These are phyloP conservation scores for Cyberlindnera nakhonratchasimensis DNA, from an alignment of 805 yeast species.

Conservation along the genomic window DNA sequence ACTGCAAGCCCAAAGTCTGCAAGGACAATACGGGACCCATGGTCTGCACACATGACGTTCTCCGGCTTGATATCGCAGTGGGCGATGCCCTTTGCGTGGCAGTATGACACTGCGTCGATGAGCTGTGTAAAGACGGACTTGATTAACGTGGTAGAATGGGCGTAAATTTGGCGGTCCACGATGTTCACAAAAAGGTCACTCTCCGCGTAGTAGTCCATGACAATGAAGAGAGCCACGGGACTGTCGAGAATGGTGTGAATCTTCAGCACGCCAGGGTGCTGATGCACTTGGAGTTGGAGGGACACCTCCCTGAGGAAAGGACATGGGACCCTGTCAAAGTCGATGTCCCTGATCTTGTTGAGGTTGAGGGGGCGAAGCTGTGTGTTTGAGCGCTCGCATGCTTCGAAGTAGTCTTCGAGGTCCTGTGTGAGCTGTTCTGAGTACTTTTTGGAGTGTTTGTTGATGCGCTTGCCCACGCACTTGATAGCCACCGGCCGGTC, in stretches of 20 bases:
- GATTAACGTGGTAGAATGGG: slow-evolving; percentile 40
- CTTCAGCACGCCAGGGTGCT: slow-evolving; percentile 73
- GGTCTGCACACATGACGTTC: slow-evolving; percentile 66
- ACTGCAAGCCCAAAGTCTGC: slow-evolving; percentile 94
- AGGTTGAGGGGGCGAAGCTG: slow-evolving; percentile 20
- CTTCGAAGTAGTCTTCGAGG: slow-evolving; percentile 10
- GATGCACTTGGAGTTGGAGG: slow-evolving; percentile 69
- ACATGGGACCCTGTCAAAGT: slow-evolving; percentile 16
- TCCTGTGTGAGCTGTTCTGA: slow-evolving; percentile 19
- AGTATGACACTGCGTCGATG: slow-evolving; percentile 75
- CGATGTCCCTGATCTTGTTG: slow-evolving; percentile 22
- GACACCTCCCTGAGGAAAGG: slow-evolving; percentile 60
- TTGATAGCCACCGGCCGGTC: slow-evolving; percentile 65
- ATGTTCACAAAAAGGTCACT: slow-evolving; percentile 88
- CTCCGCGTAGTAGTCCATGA: slow-evolving; percentile 82
- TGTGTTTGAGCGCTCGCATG: slow-evolving; percentile 3
- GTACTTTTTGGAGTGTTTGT: slow-evolving; percentile 20
- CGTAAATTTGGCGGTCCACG: slow-evolving; percentile 66
- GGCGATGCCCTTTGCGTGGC: slow-evolving; percentile 79
- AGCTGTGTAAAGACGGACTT: slow-evolving; percentile 69
- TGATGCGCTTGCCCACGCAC: slow-evolving; percentile 47
- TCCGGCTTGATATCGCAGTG: slow-evolving; percentile 97
- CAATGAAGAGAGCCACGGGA: slow-evolving; percentile 55
- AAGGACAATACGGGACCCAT: slow-evolving; percentile 53
- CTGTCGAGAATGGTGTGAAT: slow-evolving; percentile 71